phyloP scores from a whole-genome alignment of 345 rosid genomes.

The Dimocarpus longan region DNA sequence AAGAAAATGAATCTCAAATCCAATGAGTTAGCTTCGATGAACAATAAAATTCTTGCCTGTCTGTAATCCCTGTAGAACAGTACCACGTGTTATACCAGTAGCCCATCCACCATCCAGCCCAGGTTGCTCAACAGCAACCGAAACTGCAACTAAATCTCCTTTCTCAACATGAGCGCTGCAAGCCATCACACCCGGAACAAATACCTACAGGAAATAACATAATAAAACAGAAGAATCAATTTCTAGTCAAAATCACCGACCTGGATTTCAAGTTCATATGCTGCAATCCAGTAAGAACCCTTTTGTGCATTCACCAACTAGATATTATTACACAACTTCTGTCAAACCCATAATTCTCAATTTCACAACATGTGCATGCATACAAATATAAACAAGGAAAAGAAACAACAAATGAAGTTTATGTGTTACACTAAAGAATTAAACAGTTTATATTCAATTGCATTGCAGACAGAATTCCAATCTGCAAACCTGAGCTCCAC shows the following conservation, averaged over 20 bases:
- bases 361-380: not conserved
- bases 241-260: constrained; percentile 8
- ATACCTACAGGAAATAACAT: constrained; percentile 56
- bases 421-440: not conserved
- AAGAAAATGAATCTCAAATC: not conserved
- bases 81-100: constrained; percentile 85
- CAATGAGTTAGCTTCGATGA: not conserved
- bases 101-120: constrained; percentile 72
- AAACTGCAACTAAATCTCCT: constrained; percentile 94
- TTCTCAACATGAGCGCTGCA: constrained; percentile 96
- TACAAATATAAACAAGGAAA: not conserved
- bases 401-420: not conserved
- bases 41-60: constrained; percentile 56
- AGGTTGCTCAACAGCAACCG: constrained; percentile 87
- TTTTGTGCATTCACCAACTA: not conserved
- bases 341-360: not conserved
- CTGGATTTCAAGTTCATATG: not conserved
- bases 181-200: constrained; percentile 96
- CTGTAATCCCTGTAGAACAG: constrained; percentile 74
- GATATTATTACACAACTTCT: not conserved
- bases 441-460: not conserved
- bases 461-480: not conserved
- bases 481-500: constrained; percentile 88
- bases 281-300: not conserved
- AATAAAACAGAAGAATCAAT: constrained; percentile 16